phyloP scores from a whole-genome alignment of 225 moss, liverwort and hornwort genomes.

The Rhytidiadelphus loreus region DNA sequence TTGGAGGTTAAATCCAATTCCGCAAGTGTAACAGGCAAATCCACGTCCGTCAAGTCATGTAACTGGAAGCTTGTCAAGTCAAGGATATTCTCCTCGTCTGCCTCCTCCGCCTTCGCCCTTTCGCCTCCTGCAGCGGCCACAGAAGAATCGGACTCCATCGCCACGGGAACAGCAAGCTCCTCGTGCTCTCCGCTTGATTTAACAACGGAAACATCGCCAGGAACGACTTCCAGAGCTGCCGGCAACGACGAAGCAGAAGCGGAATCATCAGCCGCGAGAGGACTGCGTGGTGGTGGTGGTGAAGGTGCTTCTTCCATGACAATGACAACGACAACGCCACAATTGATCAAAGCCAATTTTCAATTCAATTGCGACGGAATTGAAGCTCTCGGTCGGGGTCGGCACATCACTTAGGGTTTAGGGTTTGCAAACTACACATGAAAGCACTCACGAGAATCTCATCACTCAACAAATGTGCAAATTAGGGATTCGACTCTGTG shows the following conservation, averaged over 20 bases:
- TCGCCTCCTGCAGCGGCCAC: neutral
- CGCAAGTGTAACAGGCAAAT: slow-evolving; percentile 16
- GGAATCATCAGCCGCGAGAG: neutral
- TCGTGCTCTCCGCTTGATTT: neutral
- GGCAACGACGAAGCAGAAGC: neutral
- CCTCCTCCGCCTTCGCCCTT: neutral
- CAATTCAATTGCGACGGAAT: neutral
- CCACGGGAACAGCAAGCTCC: neutral
- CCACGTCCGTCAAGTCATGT: slow-evolving; percentile 31
- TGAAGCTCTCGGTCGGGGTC: neutral
- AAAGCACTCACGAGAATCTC: neutral
- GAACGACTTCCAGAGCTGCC: neutral
- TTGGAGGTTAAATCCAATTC: slow-evolving; percentile 36
- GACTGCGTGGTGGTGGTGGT: neutral
- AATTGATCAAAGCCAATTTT: neutral
- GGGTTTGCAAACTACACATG: neutral
- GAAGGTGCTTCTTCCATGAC: slow-evolving; percentile 1
- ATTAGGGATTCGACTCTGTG: neutral
- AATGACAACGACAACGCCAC: neutral
- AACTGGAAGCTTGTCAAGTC: slow-evolving; percentile 48
- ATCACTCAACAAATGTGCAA: neutral
- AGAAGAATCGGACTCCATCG: neutral
- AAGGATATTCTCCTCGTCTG: slow-evolving; percentile 14
- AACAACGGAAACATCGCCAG: neutral
- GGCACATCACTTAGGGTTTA: neutral